Evolutionary conservation across 2,329 filamentous ascomycete genomes (phyloP), one percentile per base, ranked within the genome.

Genomic region (Juglanconis juglandina): DNA sequence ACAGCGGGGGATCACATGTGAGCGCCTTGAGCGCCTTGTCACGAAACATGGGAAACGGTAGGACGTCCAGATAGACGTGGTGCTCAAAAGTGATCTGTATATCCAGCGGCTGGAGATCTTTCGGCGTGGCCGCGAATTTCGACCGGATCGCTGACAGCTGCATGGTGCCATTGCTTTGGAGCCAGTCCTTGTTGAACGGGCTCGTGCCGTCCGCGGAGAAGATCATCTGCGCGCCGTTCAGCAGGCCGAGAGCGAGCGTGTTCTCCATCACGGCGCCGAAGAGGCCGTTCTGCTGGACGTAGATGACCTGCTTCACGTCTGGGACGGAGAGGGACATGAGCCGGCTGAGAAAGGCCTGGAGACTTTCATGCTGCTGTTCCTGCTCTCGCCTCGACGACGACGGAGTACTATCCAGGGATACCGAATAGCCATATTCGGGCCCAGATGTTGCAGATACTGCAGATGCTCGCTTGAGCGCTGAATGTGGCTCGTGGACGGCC

Each of bases 251-350:
- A 48, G 70, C 72, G 32, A 74, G 70, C 6, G 71, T 70, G 59
- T 77, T 78, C 10, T 72, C 71, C 5, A 77, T 64, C 1, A 75
- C 65, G 8, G 71, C 70, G 5, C 69, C 68, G 63, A 76, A 76
- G 53, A 74, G 68, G 6, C 68, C 66, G 41, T 53, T 58, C 60
- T 67, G 65, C 46, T 56, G 47, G 39, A 67, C 60, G 39, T 51
- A 59, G 44, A 67, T 60, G 6, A 56, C 42, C 17, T n/a, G 41
- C 30, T 52, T 54, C 8, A 57, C 53, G 24, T 53, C 10, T 46
- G 34, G 65, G 35, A 37, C 37, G 33, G 13, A 53, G 24, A 61
- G 44, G 14, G 33, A 42, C 44, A 50, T 53, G 11, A 61, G 37
- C 2, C 17, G 2, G 6, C 24, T 11, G 34, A 58, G 13, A 14